phyloP scores from a whole-genome alignment of 805 yeast species.

The Komagataella populi region DNA sequence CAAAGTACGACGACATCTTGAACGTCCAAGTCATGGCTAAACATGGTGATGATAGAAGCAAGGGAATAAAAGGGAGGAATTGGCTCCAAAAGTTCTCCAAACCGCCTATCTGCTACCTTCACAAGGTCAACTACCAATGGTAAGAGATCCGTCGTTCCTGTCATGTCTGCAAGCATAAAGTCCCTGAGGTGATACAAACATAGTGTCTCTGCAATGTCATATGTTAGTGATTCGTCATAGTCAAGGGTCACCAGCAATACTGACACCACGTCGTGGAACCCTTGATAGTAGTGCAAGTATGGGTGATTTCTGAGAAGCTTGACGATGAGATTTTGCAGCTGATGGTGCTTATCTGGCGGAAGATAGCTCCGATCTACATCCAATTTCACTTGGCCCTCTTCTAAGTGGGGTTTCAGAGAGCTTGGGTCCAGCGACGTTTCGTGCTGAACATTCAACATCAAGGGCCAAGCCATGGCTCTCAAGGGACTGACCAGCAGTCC shows the following conservation, averaged over 20 bases:
- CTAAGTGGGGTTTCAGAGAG: slow-evolving; percentile 36
- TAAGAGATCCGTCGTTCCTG: slow-evolving; percentile 53
- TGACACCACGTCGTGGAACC: slow-evolving; percentile 79
- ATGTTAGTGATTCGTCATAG: slow-evolving; percentile 29
- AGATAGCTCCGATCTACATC: slow-evolving; percentile 70
- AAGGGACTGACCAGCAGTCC: slow-evolving; percentile 25
- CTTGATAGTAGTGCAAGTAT: slow-evolving; percentile 70
- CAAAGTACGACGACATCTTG: slow-evolving; percentile 45
- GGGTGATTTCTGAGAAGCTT: slow-evolving; percentile 50
- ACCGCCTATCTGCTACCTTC: slow-evolving; percentile 27
- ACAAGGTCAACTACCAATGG: slow-evolving; percentile 52
- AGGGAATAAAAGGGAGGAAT: slow-evolving; percentile 53
- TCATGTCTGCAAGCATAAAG: slow-evolving; percentile 64
- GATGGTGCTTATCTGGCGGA: slow-evolving; percentile 16
- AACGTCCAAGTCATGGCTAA: slow-evolving; percentile 49
- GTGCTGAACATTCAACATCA: slow-evolving; percentile 21
- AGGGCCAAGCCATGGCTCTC: slow-evolving; percentile 38
- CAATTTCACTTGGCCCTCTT: slow-evolving; percentile 65
- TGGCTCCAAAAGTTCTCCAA: slow-evolving; percentile 25
- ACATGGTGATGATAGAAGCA: slow-evolving; percentile 66
- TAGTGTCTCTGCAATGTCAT: slow-evolving; percentile 14
- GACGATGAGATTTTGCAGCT: slow-evolving; percentile 29
- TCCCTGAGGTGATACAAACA: slow-evolving; percentile 62
- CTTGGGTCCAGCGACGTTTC: slow-evolving; percentile 2
- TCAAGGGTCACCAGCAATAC: slow-evolving; percentile 38